Evolutionary conservation across 768 basidiomycete genomes (phyloP).

Genomic region (Gloeopeniophorella convolvens): DNA sequence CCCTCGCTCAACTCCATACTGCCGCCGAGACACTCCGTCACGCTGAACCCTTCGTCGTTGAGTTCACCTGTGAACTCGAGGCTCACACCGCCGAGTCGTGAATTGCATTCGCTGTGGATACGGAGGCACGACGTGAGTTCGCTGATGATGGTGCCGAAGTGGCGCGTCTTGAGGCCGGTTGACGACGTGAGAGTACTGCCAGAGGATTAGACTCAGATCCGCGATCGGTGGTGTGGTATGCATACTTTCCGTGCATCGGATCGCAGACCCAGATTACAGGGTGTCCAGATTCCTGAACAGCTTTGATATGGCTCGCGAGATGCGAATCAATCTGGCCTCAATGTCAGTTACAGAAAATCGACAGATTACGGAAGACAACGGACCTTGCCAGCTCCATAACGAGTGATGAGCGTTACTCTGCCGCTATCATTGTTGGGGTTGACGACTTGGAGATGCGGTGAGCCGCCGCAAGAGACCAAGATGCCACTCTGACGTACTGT

Average conservation of each 20-base stretch:
- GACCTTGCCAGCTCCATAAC: constrained; percentile 89
- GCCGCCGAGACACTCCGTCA: constrained; percentile 95
- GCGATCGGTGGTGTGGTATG: constrained; percentile 21
- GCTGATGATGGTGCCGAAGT: constrained; percentile 82
- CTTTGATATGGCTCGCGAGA: constrained; percentile 74
- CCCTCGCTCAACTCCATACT: constrained; percentile 93
- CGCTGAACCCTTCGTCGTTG: constrained; percentile 52
- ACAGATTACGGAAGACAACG: not conserved
- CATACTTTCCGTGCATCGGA: constrained; percentile 98
- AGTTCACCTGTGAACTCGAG: constrained; percentile 91
- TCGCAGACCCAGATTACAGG: constrained; percentile 94
- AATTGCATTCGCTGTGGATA: constrained; percentile 70
- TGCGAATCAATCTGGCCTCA: constrained; percentile 55
- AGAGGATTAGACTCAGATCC: not conserved
- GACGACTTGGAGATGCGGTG: constrained; percentile 53
- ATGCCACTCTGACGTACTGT: constrained; percentile 40
- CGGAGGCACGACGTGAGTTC: constrained; percentile 79
- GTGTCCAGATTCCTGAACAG: constrained; percentile 74
- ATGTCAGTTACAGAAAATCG: not conserved
- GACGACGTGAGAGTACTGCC: constrained; percentile 75
- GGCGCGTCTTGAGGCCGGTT: constrained; percentile 80
- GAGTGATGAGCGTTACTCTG: constrained; percentile 82
- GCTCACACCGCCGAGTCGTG: constrained; percentile 76
- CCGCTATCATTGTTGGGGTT: constrained; percentile 82
- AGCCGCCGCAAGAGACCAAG: not conserved